A percentile compares a stretch with the other conserved stretches of the same genome.
phyloP scores from a whole-genome alignment of 2,329 filamentous ascomycete genomes.

The Fusarium neocosmosporiellum region DNA sequence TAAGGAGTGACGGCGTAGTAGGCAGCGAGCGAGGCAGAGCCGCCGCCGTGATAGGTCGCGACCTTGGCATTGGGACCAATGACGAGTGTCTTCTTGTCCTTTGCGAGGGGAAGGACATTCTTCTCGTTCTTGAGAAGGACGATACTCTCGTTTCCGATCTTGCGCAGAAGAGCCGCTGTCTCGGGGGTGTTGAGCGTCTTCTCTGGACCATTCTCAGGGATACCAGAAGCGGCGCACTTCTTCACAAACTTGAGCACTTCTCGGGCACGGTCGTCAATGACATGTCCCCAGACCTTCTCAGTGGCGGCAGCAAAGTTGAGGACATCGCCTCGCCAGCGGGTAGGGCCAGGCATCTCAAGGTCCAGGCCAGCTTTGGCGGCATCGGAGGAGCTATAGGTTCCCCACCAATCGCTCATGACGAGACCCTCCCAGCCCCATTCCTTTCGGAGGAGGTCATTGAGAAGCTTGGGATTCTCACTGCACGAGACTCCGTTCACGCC shows the following conservation, averaged over 20 bases:
- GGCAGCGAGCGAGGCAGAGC: constrained; percentile 68
- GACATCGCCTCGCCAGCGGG: constrained; percentile 61
- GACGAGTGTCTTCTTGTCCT: constrained; percentile 69
- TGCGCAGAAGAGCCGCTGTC: constrained; percentile 71
- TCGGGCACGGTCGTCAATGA: constrained; percentile 68
- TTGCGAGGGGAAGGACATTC: constrained; percentile 70
- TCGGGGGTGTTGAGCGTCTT: constrained; percentile 67
- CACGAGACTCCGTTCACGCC: constrained; percentile 68
- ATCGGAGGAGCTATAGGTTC: constrained; percentile 65
- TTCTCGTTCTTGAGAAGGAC: constrained; percentile 80
- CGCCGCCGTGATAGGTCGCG: constrained; percentile 71
- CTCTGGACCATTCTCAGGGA: constrained; percentile 67
- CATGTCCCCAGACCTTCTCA: constrained; percentile 65
- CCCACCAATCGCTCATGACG: constrained; percentile 71
- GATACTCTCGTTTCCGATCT: constrained; percentile 75
- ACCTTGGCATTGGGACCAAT: constrained; percentile 69
- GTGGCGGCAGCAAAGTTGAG: constrained; percentile 64
- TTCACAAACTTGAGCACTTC: constrained; percentile 70
- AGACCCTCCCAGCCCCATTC: constrained; percentile 70
- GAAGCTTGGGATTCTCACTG: constrained; percentile 63
- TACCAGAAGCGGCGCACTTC: constrained; percentile 62
- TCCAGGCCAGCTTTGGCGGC: constrained; percentile 64
- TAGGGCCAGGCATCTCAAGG: constrained; percentile 70
- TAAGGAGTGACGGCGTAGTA: constrained; percentile 80
- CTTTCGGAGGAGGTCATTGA: constrained; percentile 62